These are phyloP conservation scores for Nemania diffusa DNA, from an alignment of 2,329 filamentous ascomycete species.

Conservation along the genomic window DNA sequence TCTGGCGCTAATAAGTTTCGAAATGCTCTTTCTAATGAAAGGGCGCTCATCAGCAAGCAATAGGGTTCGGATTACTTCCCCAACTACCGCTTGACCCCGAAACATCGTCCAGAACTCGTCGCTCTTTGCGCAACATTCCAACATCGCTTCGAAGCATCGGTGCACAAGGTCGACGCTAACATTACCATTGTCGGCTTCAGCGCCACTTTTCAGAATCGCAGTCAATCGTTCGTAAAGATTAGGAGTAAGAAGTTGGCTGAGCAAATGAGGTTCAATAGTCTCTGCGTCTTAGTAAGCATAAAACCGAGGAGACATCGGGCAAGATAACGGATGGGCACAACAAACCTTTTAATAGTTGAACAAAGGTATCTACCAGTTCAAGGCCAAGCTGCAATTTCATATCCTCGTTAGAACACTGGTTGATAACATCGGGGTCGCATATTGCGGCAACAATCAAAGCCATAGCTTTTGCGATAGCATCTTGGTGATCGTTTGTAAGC, in stretches of 20 bases:
- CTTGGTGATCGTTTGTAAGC: conserved; percentile 44
- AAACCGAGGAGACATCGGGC: neutral
- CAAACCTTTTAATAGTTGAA: conserved; percentile 65
- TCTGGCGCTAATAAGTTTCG: conserved; percentile 48
- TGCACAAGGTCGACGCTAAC: conserved; percentile 49
- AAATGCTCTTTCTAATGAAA: conserved; percentile 52
- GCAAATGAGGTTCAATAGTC: conserved; percentile 36
- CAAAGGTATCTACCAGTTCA: conserved; percentile 67
- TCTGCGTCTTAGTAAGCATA: conserved; percentile 44
- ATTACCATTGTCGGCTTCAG: conserved; percentile 40
- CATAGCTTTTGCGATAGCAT: conserved; percentile 58
- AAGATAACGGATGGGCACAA: conserved; percentile 6
- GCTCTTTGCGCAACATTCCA: conserved; percentile 55
- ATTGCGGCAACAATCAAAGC: conserved; percentile 69
- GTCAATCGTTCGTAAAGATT: conserved; percentile 42
- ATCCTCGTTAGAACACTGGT: conserved; percentile 55
- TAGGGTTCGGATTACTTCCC: conserved; percentile 49
- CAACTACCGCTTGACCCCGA: conserved; percentile 42
- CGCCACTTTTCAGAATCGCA: conserved; percentile 39
- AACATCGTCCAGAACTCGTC: conserved; percentile 55
- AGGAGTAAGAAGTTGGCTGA: conserved; percentile 40
- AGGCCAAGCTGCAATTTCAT: conserved; percentile 62
- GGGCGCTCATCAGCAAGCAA: conserved; percentile 53
- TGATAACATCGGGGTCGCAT: conserved; percentile 64
- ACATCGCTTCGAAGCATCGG: conserved; percentile 53